Base-by-base conservation (phyloP, 139 green algal genomes). In the Chlorella sp. region DNA sequence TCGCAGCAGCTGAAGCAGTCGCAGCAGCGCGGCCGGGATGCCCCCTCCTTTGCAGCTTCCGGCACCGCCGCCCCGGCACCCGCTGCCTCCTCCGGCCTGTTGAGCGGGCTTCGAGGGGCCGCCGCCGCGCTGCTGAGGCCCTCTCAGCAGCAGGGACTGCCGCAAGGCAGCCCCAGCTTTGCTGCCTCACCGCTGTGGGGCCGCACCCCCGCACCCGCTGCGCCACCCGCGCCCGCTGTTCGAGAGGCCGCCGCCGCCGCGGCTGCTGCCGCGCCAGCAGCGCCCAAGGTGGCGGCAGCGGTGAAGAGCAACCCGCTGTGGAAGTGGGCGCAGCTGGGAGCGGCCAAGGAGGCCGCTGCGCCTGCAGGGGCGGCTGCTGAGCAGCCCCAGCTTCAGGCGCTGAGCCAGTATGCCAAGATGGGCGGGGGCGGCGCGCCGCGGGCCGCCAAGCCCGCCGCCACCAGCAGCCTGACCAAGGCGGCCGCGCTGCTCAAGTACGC, bases 101-200 rank as follows among this genome's bases (percentile, higher is more conserved):
- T 80, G 1, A 64, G 74, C 74, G 30, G 46, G 0, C 54, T 80
- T 19, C 41, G 56, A 16, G 36, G 36, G 9, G 56, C 58, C 9
- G 76, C 76, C 17, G n/a, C 44, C 2, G 65, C 64, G 6, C 64
- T 84, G 64, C 79, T 84, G 30, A 67, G 36, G 70, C 30, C 64
- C 51, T 60, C 51, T 20, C 13, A 20, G 51, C 51, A 60, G 51
- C 51, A 60, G 51, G n/a, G n/a, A n/a, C 51, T 26, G 51, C 16
- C 51, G 51, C 51, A 24, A 13, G 69, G n/a, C 41, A 76, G n/a
- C n/a, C 69, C 69, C 19, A 48, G 69, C 38, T 76, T 30, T 48
- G 41, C n/a, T 36, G 38, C 24, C 9, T 60, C 51, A 26, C 51
- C 51, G 51, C 51, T 60, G 51, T 60, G 51, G 51, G 51, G 51